These are phyloP conservation scores for Diaporthe vexans DNA, from an alignment of 2,329 filamentous ascomycete genomes.

Conservation along the genomic window DNA sequence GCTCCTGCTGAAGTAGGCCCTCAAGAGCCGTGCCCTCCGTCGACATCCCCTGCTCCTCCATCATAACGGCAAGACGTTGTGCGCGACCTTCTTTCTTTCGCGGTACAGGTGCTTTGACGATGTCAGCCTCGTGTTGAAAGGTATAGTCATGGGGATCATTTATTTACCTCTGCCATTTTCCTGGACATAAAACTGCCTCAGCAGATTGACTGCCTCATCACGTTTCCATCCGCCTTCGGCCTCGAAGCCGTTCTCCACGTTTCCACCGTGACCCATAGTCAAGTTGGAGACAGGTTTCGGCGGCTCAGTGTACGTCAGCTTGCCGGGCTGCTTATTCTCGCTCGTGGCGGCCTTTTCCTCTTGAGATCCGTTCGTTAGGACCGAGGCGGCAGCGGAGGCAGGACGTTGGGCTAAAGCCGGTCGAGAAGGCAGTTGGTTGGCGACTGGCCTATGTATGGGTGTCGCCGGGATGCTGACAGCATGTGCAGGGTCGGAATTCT, in stretches of 20 bases:
- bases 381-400: slow-evolving; percentile 36
- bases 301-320: slow-evolving; percentile 39
- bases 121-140: background rate
- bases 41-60: slow-evolving; percentile 57
- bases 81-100: slow-evolving; percentile 69
- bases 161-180: slow-evolving; percentile 89
- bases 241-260: slow-evolving; percentile 83
- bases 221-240: slow-evolving; percentile 90
- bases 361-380: slow-evolving; percentile 40
- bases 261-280: slow-evolving; percentile 69
- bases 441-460: slow-evolving; percentile 48
- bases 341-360: slow-evolving; percentile 32
- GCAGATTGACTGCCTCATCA: slow-evolving; percentile 91
- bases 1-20: slow-evolving; percentile 41
- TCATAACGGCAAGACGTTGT: slow-evolving; percentile 66
- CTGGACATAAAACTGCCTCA: slow-evolving; percentile 96
- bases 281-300: slow-evolving; percentile 43
- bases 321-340: slow-evolving; percentile 40
- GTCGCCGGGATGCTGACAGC: slow-evolving; percentile 43
- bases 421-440: slow-evolving; percentile 37
- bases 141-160: no score
- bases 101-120: slow-evolving; percentile 60
- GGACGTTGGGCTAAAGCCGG: slow-evolving; percentile 39
- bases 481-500: slow-evolving; percentile 62
- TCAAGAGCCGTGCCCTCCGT: slow-evolving; percentile 43